phyloP scores from a whole-genome alignment of 371 early-diverging fungal species.

The Mortierella sp. region DNA sequence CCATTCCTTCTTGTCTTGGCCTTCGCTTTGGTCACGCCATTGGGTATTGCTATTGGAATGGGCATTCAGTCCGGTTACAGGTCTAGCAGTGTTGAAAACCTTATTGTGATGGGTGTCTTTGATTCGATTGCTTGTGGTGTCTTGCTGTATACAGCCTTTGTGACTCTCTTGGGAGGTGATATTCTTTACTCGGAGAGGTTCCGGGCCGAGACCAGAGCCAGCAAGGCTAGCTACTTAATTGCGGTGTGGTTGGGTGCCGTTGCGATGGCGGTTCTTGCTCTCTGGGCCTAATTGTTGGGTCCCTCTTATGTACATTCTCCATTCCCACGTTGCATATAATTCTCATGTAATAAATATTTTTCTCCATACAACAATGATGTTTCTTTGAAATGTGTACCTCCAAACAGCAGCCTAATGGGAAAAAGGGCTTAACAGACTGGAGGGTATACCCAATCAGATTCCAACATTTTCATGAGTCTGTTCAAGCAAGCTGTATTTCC shows the following conservation, averaged over 20 bases:
- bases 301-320: not conserved
- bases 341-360: too few relatives aligned
- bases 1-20: slow-evolving; percentile 60
- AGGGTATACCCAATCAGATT: too few relatives aligned
- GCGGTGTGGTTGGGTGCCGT: slow-evolving; percentile 76
- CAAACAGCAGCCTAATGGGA: too few relatives aligned
- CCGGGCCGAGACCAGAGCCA: slow-evolving; percentile 51
- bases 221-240: slow-evolving; percentile 64
- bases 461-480: too few relatives aligned
- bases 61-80: slow-evolving; percentile 71
- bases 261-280: slow-evolving; percentile 82
- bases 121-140: slow-evolving; percentile 86
- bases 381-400: too few relatives aligned
- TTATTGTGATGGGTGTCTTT: slow-evolving; percentile 80
- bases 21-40: slow-evolving; percentile 75
- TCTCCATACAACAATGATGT: too few relatives aligned
- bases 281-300: slow-evolving; percentile 70
- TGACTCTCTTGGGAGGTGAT: slow-evolving; percentile 80
- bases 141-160: slow-evolving; percentile 80
- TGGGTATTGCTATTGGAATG: slow-evolving; percentile 85
- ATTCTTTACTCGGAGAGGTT: slow-evolving; percentile 71
- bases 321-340: not conserved
- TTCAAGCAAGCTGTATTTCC: too few relatives aligned
- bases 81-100: slow-evolving; percentile 63
- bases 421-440: too few relatives aligned